These are phyloP conservation scores for Abelmoschus esculentus DNA, from an alignment of 345 rosid species.

Conservation along the genomic window DNA sequence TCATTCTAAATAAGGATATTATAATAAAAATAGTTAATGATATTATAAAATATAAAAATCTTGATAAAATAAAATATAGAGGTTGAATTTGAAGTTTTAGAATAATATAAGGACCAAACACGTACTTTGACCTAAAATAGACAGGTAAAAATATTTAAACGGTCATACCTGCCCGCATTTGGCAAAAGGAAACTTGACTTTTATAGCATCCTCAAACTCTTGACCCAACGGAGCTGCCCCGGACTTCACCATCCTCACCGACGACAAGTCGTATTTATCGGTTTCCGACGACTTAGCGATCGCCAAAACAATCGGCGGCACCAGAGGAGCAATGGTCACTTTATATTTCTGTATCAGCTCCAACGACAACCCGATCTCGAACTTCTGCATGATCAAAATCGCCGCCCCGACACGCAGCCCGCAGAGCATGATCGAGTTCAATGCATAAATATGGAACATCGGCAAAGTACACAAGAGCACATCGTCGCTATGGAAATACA, in stretches of 20 bases:
- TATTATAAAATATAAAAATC: too few relatives aligned
- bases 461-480: constrained; percentile 73
- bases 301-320: constrained; percentile 71
- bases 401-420: constrained; percentile 78
- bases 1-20: too few relatives aligned
- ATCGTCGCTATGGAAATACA: constrained; percentile 59
- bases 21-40: too few relatives aligned
- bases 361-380: constrained; percentile 44
- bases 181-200: constrained; percentile 65
- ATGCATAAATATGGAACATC: constrained; percentile 69
- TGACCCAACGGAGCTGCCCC: constrained; percentile 92
- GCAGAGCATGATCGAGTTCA: constrained; percentile 65
- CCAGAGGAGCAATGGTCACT: constrained; percentile 69
- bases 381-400: constrained; percentile 73
- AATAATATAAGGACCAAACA: too few relatives aligned
- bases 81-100: too few relatives aligned
- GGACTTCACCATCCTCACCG: constrained; percentile 57
- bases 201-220: constrained; percentile 73
- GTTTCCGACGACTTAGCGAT: constrained; percentile 52
- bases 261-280: constrained; percentile 59
- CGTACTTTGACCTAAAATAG: too few relatives aligned
- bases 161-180: constrained; percentile 71
- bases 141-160: background rate
- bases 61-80: too few relatives aligned
- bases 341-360: constrained; percentile 54